phyloP scores from a whole-genome alignment of 106 monocot genomes.

The Chionographis japonica region DNA sequence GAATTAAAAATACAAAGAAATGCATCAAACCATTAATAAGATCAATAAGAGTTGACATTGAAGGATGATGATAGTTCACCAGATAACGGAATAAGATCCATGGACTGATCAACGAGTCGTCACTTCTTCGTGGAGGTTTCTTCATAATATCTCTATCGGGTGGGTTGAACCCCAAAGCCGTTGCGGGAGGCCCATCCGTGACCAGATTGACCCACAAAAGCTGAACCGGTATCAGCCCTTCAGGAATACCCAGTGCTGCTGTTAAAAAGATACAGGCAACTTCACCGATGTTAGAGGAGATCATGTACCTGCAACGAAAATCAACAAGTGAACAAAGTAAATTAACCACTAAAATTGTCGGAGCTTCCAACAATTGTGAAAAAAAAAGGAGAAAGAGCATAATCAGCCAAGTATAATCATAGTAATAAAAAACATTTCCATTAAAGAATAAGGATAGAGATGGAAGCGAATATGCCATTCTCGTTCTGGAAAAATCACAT shows the following conservation, averaged over 20 bases:
- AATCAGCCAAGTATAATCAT: background rate
- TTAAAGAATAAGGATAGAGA: too few relatives aligned
- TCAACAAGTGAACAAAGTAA: background rate
- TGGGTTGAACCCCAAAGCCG: conserved; percentile 86
- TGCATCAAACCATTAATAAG: background rate
- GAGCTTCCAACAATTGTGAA: background rate
- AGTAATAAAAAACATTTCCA: too few relatives aligned
- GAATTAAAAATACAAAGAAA: background rate
- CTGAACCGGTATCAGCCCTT: conserved; percentile 87
- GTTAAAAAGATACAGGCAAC: conserved; percentile 85
- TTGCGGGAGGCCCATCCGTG: conserved; percentile 89
- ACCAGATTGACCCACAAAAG: conserved; percentile 93
- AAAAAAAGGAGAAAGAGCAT: background rate
- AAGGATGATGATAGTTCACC: conserved; percentile 23
- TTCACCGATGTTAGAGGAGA: conserved; percentile 93
- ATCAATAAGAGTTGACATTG: background rate
- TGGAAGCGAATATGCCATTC: too few relatives aligned
- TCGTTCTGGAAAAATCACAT: too few relatives aligned
- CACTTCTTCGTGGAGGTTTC: conserved; percentile 80
- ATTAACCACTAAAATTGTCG: background rate
- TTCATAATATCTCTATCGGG: conserved; percentile 88
- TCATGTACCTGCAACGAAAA: conserved; percentile 69
- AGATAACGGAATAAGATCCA: conserved; percentile 90
- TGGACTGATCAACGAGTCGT: conserved; percentile 76
- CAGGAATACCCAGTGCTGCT: conserved; percentile 85